Evolutionary conservation across 2,329 filamentous ascomycete genomes (phyloP).

Genomic region (Myriosclerotinia scirpicola): DNA sequence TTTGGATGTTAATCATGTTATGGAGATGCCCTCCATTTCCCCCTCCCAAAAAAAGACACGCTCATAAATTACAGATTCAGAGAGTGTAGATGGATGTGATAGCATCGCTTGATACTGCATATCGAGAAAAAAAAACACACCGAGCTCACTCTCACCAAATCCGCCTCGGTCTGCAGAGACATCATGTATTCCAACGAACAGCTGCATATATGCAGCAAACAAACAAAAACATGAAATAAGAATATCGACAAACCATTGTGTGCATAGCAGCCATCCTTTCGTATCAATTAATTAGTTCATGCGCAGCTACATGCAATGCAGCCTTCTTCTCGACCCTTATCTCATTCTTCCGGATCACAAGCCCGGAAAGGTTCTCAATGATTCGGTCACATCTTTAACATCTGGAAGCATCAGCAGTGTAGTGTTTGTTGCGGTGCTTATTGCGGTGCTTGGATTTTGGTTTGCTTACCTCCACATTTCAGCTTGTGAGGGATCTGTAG

Average conservation of each 20-base stretch:
- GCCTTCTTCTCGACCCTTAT: conserved; percentile 16
- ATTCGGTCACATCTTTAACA: neutral
- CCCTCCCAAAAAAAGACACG: too few species aligned
- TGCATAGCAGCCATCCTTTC: neutral
- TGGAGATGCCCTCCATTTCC: too few species aligned
- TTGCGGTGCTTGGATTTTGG: neutral
- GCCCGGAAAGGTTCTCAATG: neutral
- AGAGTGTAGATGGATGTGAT: neutral
- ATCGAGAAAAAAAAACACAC: too few species aligned
- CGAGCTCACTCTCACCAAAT: too few species aligned
- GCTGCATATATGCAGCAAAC: too few species aligned
- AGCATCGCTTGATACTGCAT: too few species aligned
- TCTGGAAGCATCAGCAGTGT: neutral
- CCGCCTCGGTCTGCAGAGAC: too few species aligned
- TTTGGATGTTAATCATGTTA: too few species aligned
- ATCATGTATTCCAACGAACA: too few species aligned
- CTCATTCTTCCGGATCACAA: neutral
- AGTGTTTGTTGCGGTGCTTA: neutral
- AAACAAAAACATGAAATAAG: neutral
- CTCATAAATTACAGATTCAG: too few species aligned
- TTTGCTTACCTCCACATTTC: conserved; percentile 8
- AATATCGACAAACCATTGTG: neutral
- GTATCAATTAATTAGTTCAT: neutral
- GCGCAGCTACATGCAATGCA: neutral
- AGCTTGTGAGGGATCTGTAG: conserved; percentile 7